Percentiles rank a stretch among this genome's conserved stretches.
Conservation (phyloP, 129 eudicot genomes). For the Helichrysum umbraculigerum region DNA sequence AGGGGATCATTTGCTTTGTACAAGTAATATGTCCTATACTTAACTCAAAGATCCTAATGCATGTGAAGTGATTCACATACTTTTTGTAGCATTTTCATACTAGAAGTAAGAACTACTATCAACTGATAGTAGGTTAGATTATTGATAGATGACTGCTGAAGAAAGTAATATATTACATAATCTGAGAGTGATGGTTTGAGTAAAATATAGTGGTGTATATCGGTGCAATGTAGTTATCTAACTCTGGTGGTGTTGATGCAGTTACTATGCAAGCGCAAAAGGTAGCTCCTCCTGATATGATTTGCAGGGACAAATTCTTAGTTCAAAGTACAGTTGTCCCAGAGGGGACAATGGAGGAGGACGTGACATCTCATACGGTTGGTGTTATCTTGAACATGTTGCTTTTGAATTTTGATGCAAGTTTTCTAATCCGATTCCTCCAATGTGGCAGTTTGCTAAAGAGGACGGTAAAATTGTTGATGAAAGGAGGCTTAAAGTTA, state of each 20-base stretch:
- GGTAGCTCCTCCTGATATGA: slow-evolving; percentile 49
- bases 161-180: background rate
- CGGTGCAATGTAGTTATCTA: slow-evolving; percentile 13
- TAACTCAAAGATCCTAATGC: slow-evolving; percentile 10
- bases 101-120: slow-evolving; percentile 3
- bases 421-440: slow-evolving; percentile 22
- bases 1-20: background rate
- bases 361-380: slow-evolving; percentile 57
- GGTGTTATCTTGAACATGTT: slow-evolving; percentile 18
- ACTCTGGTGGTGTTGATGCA: slow-evolving; percentile 31
- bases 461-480: slow-evolving; percentile 55
- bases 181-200: slow-evolving; percentile 6
- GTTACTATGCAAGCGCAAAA: slow-evolving; percentile 65
- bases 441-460: slow-evolving; percentile 51
- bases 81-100: background rate
- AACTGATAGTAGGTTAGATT: slow-evolving; percentile 6
- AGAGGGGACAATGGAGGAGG: slow-evolving; percentile 54
- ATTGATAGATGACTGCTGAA: slow-evolving; percentile 8
- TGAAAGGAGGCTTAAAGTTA: slow-evolving; percentile 67
- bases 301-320: slow-evolving; percentile 73
- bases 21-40: background rate
- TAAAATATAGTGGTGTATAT: slow-evolving; percentile 7
- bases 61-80: slow-evolving; percentile 18
- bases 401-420: slow-evolving; percentile 13
- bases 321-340: slow-evolving; percentile 59